A percentile compares a stretch with the other conserved stretches of the same genome.
These are phyloP conservation scores for Bryoglossum gracile DNA, from an alignment of 495 filamentous ascomycete species.

Conservation along the genomic window DNA sequence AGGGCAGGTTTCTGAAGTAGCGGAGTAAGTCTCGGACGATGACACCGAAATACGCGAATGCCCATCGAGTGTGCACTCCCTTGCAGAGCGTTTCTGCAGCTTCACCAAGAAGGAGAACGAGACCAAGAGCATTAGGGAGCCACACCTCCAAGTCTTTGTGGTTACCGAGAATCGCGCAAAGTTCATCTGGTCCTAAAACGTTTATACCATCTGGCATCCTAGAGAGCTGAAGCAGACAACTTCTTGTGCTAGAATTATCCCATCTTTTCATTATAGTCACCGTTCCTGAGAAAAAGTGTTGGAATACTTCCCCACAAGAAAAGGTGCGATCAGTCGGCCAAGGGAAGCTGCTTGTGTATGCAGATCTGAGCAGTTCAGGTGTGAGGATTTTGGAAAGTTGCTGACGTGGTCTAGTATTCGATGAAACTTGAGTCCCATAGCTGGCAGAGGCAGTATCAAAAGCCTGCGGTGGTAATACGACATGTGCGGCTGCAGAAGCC, in stretches of 20 bases:
- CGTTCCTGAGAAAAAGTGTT: not conserved
- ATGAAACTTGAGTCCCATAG: too few relatives aligned
- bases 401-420: not conserved
- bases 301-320: not conserved
- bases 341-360: not conserved
- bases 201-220: not conserved
- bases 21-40: not conserved
- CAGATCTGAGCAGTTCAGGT: not conserved
- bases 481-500: too few relatives aligned
- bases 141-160: not conserved
- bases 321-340: not conserved
- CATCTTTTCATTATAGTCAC: not conserved
- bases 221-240: not conserved
- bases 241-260: not conserved
- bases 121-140: not conserved
- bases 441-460: too few relatives aligned
- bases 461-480: too few relatives aligned
- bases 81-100: not conserved
- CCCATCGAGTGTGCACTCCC: not conserved
- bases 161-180: not conserved
- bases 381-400: not conserved
- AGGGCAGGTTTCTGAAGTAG: not conserved
- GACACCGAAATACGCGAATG: not conserved
- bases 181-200: not conserved
- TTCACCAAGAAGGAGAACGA: not conserved